These are phyloP conservation scores for Acanthamoeba royreba DNA, from an alignment of 208 protist genomes.

Conservation along the genomic window DNA sequence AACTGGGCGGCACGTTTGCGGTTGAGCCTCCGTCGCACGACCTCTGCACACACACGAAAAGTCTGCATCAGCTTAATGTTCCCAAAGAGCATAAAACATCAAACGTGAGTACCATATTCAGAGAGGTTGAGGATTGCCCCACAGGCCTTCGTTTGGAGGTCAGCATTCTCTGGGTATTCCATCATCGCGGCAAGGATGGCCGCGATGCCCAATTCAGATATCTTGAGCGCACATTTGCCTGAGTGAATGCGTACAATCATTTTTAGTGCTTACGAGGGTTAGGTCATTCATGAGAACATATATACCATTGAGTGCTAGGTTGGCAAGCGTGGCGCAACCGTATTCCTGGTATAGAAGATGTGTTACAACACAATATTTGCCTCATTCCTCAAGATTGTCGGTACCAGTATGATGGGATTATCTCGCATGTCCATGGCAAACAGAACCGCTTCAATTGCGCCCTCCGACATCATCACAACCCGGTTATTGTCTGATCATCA, in stretches of 20 bases:
- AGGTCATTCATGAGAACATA: not conserved
- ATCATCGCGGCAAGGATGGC: not conserved
- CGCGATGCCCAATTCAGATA: not conserved
- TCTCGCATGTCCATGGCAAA: not conserved
- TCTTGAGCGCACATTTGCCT: not conserved
- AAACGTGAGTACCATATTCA: not conserved
- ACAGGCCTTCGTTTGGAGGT: not conserved
- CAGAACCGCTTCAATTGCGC: not conserved
- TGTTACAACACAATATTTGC: too few relatives aligned
- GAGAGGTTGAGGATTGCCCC: conserved; percentile 8
- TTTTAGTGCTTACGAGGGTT: not conserved
- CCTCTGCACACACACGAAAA: not conserved
- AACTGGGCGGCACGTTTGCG: not conserved
- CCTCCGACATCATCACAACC: not conserved
- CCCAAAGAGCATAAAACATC: not conserved
- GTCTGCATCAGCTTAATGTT: not conserved
- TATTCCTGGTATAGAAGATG: not conserved
- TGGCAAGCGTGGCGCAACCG: not conserved
- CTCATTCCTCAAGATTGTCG: not conserved
- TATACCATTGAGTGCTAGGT: not conserved
- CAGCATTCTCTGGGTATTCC: not conserved
- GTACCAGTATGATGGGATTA: not conserved
- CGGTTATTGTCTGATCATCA: not conserved
- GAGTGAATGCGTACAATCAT: not conserved
- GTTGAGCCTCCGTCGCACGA: not conserved